A percentile compares a stretch with the other conserved stretches of the same genome.
phyloP scores from a whole-genome alignment of 306 rosid species.

The Nissolia schottii region DNA sequence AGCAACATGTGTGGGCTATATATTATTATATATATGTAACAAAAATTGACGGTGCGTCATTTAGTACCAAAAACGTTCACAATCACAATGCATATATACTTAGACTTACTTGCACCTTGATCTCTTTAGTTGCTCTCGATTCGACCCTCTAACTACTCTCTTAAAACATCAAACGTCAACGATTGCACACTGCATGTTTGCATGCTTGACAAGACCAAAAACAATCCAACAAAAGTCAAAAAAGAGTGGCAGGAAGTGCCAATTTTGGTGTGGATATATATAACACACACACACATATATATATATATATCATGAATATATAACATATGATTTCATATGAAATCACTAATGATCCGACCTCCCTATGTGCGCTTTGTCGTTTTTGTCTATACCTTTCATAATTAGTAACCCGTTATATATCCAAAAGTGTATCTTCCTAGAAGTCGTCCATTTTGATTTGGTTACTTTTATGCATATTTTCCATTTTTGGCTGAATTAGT shows the following conservation, averaged over 20 bases:
- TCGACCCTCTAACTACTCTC: slow-evolving; percentile 4
- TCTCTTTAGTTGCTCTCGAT: not conserved
- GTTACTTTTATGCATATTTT: not conserved
- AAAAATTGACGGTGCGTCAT: not conserved
- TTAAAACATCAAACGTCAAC: not conserved
- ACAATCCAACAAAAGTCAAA: not conserved
- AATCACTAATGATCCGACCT: too few relatives aligned
- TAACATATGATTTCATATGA: too few relatives aligned
- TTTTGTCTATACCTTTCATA: not conserved
- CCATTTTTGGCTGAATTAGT: too few relatives aligned
- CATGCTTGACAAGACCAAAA: not conserved
- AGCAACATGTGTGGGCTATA: not conserved
- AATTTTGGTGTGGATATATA: not conserved
- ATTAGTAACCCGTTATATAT: not conserved
- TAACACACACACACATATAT: too few relatives aligned
- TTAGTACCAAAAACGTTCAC: not conserved
- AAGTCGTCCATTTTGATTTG: not conserved
- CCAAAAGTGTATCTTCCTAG: not conserved
- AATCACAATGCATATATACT: not conserved
- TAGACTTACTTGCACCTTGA: not conserved
- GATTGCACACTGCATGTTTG: not conserved
- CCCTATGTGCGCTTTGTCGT: not conserved
- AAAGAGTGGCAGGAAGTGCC: slow-evolving; percentile 3
- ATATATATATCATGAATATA: too few relatives aligned
- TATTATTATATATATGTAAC: too few relatives aligned